Percentiles rank a stretch among this genome's conserved stretches.
These are phyloP conservation scores for Suillus variegatus DNA, from an alignment of 768 basidiomycete species.

Conservation along the genomic window DNA sequence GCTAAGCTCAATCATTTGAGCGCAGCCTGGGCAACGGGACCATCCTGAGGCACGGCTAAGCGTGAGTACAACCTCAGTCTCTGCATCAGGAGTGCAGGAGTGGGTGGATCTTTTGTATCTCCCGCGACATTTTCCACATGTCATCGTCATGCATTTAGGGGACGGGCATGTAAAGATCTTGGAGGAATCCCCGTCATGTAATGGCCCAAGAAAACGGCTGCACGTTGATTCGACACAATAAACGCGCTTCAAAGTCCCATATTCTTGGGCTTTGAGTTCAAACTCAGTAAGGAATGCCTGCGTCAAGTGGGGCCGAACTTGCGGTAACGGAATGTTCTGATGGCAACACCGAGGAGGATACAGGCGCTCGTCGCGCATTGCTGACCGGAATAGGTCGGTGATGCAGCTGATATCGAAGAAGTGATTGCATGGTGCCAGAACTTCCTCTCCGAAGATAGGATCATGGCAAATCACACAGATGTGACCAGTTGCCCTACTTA, in stretches of 20 bases:
- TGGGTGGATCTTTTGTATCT: constrained; percentile 26
- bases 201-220: constrained; percentile 38
- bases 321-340: constrained; percentile 26
- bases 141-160: constrained; percentile 19
- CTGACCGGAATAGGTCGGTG: constrained; percentile 34
- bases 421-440: constrained; percentile 37
- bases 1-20: constrained; percentile 38
- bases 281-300: constrained; percentile 22
- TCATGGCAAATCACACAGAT: constrained; percentile 40
- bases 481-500: constrained; percentile 23
- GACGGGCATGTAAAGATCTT: constrained; percentile 24
- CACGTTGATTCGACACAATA: constrained; percentile 38
- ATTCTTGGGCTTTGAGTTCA: constrained; percentile 30
- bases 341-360: constrained; percentile 44
- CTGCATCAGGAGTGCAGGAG: constrained; percentile 27
- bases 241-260: constrained; percentile 34
- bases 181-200: constrained; percentile 25
- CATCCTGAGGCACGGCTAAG: constrained; percentile 31
- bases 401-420: constrained; percentile 35
- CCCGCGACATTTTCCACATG: constrained; percentile 30
- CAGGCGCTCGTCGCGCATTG: constrained; percentile 39
- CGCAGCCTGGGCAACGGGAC: constrained; percentile 42
- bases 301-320: constrained; percentile 27
- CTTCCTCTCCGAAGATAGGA: constrained; percentile 25
- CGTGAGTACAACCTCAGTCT: constrained; percentile 25